These are phyloP conservation scores for Ceratobasidium sp. DNA, from an alignment of 1,284 basidiomycete species.

Conservation along the genomic window DNA sequence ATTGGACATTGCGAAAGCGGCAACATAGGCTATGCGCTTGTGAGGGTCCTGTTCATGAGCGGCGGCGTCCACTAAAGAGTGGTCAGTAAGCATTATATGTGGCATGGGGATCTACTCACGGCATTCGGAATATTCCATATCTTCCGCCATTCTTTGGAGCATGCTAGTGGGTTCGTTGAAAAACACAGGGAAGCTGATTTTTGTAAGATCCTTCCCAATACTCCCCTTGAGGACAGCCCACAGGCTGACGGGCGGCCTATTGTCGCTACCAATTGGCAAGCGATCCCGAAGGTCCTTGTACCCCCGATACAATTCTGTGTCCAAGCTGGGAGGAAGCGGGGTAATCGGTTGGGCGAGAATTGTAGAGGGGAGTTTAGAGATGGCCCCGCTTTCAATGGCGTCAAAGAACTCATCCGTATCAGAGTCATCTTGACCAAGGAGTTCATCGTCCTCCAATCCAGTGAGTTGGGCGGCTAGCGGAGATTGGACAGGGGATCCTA, in stretches of 20 bases:
- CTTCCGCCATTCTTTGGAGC: slow-evolving; percentile 81
- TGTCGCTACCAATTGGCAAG: slow-evolving; percentile 78
- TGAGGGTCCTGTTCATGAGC: slow-evolving; percentile 80
- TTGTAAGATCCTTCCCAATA: slow-evolving; percentile 97
- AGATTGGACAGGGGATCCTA: slow-evolving; percentile 22
- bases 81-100: slow-evolving; percentile 23
- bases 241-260: slow-evolving; percentile 89
- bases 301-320: slow-evolving; percentile 69
- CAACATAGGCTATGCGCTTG: slow-evolving; percentile 90
- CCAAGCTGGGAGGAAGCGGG: slow-evolving; percentile 53
- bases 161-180: slow-evolving; percentile 98
- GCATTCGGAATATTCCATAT: slow-evolving; percentile 96
- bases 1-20: slow-evolving; percentile 98
- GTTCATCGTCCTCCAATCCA: slow-evolving; percentile 54
- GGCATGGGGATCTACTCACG: slow-evolving; percentile 62
- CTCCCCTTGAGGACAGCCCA: slow-evolving; percentile 97
- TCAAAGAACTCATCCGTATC: slow-evolving; percentile 97
- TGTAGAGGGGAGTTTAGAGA: slow-evolving; percentile 76
- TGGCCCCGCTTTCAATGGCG: slow-evolving; percentile 85
- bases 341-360: slow-evolving; percentile 53
- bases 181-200: slow-evolving; percentile 94
- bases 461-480: slow-evolving; percentile 49
- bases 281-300: slow-evolving; percentile 75
- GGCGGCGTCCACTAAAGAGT: slow-evolving; percentile 79
- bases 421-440: slow-evolving; percentile 52